phyloP scores from a whole-genome alignment of 306 rosid genomes.

The Cicer bijugum region DNA sequence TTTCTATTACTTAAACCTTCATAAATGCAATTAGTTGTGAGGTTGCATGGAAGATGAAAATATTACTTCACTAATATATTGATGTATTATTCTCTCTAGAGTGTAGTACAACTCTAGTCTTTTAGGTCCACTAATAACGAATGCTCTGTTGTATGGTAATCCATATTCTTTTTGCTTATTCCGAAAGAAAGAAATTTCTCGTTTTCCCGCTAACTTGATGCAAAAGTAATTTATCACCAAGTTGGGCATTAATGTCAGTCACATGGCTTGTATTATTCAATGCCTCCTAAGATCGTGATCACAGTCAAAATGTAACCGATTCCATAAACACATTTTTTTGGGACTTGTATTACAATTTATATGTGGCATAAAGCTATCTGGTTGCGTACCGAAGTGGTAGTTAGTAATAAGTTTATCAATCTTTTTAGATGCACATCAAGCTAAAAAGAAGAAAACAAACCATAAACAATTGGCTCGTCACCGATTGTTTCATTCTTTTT shows the following conservation, averaged over 20 bases:
- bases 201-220: slow-evolving; percentile 32
- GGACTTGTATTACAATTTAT: neutral
- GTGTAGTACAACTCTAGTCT: neutral
- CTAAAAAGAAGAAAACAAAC: neutral
- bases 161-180: slow-evolving; percentile 17
- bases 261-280: neutral
- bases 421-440: neutral
- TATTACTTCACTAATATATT: slow-evolving; percentile 5
- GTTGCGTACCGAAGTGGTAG: neutral
- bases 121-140: neutral
- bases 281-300: neutral
- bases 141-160: neutral
- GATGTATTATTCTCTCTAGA: neutral
- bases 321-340: neutral
- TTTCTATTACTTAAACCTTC: neutral
- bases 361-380: neutral
- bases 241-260: slow-evolving; percentile 30
- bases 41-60: neutral
- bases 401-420: neutral
- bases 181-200: slow-evolving; percentile 16
- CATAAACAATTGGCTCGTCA: neutral
- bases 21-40: neutral
- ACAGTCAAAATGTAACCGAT: neutral
- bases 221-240: slow-evolving; percentile 17
- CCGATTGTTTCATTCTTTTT: neutral